Conservation (phyloP, 2,329 filamentous ascomycete species). For the Nemania diffusa region DNA sequence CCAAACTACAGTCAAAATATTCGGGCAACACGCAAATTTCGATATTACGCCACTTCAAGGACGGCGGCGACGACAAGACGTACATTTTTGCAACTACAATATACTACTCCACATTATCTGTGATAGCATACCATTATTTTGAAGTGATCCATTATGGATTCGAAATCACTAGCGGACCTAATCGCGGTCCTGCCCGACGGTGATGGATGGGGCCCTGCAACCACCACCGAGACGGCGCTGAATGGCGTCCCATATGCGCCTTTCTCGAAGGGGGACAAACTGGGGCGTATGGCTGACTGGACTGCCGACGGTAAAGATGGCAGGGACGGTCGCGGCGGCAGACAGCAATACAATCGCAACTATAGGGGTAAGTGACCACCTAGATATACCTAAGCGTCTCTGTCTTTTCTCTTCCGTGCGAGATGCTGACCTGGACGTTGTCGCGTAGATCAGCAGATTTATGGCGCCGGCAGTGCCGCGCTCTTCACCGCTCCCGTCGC, state of each 20-base stretch:
- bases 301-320: conserved; percentile 88
- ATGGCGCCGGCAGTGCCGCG: conserved; percentile 86
- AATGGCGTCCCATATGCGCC: conserved; percentile 97
- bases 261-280: conserved; percentile 98
- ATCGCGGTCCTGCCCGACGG: conserved; percentile 78
- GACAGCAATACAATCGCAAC: conserved; percentile 91
- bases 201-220: conserved; percentile 87
- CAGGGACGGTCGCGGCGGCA: conserved; percentile 75
- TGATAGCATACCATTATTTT: neutral
- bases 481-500: conserved; percentile 90
- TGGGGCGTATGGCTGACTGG: conserved; percentile 99
- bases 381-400: neutral
- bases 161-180: conserved; percentile 62
- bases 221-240: conserved; percentile 86
- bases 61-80: conserved; percentile 26
- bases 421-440: conserved; percentile 37
- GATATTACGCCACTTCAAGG: conserved; percentile 30
- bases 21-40: conserved; percentile 45
- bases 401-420: neutral
- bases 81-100: neutral
- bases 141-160: conserved; percentile 39
- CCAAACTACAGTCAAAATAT: conserved; percentile 46
- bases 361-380: conserved; percentile 76
- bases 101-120: neutral
- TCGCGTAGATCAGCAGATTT: conserved; percentile 87